Conservation (phyloP, 257 asterid genomes). For the Solanum chilense region DNA sequence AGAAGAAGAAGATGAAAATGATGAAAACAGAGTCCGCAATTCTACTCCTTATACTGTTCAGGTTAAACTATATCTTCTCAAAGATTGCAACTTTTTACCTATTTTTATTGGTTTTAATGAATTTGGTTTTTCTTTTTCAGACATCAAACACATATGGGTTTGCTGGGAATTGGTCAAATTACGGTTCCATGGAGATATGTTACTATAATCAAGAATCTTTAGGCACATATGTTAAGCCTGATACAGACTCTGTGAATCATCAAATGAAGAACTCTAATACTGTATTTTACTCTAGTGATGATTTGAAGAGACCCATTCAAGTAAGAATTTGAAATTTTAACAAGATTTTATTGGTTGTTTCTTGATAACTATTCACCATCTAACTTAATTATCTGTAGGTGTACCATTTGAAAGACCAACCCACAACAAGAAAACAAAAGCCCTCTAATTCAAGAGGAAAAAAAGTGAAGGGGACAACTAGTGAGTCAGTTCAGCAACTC, state of each 20-base stretch:
- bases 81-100: background rate
- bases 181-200: background rate
- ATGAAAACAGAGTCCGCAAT: background rate
- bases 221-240: background rate
- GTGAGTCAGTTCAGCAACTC: background rate
- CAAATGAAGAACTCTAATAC: background rate
- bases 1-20: background rate
- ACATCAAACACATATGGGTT: background rate
- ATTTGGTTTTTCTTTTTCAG: background rate
- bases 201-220: background rate
- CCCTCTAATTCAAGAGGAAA: background rate
- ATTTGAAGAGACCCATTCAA: conserved; percentile 1
- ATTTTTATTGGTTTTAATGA: background rate
- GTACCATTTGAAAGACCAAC: conserved; percentile 35
- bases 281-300: background rate
- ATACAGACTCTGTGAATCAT: background rate
- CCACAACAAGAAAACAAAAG: conserved; percentile 10
- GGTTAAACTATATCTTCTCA: background rate
- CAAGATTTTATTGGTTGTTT: background rate
- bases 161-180: conserved; percentile 1
- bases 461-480: conserved; percentile 8
- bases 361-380: background rate
- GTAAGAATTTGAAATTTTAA: background rate
- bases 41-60: background rate
- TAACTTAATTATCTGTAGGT: conserved; percentile 6